These are phyloP conservation scores for Posidonia oceanica DNA, from an alignment of 116 monocot genomes.

Conservation along the genomic window DNA sequence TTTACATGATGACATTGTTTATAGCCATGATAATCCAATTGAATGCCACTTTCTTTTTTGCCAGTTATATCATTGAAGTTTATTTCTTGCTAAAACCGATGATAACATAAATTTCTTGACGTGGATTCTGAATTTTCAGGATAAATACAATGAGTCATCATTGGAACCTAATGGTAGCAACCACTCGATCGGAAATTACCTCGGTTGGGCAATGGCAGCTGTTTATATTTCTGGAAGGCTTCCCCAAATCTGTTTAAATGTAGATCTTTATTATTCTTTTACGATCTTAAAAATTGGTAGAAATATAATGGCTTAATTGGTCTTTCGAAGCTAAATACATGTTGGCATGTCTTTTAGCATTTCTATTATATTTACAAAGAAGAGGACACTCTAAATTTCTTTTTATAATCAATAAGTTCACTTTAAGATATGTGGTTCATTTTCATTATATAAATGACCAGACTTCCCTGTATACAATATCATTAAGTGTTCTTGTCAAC, in stretches of 20 bases:
- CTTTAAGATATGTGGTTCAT: no score
- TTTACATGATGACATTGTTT: neutral
- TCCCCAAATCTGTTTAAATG: slow-evolving; percentile 74
- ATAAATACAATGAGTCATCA: neutral
- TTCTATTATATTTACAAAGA: no score
- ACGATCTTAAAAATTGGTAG: neutral
- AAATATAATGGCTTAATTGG: neutral
- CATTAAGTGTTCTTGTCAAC: no score
- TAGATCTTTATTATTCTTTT: neutral
- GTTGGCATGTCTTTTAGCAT: no score
- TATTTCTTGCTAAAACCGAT: neutral
- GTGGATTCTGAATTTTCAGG: slow-evolving; percentile 1
- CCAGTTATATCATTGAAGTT: neutral
- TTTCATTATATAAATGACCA: no score
- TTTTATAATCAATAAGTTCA: no score
- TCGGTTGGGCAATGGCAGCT: slow-evolving; percentile 86
- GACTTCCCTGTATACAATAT: no score
- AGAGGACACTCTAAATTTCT: no score
- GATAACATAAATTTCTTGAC: neutral
- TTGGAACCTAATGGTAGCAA: neutral
- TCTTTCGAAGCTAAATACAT: neutral
- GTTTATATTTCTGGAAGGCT: slow-evolving; percentile 84
- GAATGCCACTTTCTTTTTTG: no score
- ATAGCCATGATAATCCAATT: neutral
- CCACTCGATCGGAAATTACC: slow-evolving; percentile 21